Base-by-base conservation (phyloP, 495 filamentous ascomycete species). In the Penicillium tannophilum region DNA sequence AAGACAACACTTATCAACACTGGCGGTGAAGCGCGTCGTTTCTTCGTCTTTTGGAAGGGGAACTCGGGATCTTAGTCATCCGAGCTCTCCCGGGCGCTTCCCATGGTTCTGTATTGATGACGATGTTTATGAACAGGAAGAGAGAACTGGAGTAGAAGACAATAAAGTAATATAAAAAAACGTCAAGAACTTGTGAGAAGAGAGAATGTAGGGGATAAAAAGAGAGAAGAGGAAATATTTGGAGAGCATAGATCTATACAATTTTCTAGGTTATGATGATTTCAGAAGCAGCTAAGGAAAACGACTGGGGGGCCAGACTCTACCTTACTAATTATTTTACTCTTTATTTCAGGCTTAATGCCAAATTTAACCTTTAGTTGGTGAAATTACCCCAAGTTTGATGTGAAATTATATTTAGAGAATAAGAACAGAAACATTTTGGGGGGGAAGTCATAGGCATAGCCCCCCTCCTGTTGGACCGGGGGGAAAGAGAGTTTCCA, bases 21-120 rank as follows among this genome's bases (percentile, higher is more conserved):
- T 70, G 67, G 71, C 71, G 71, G 71, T 74, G 71, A 69, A 65
- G 59, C 55, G 64, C 56, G 64, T 63, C 56, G 64, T 63, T 43
- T 61, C 45, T 48, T 64, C 48, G 52, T 52, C 49, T 54, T 59
- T 48, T 43, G 52, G 35, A 55, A 39, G 46, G 49, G 49, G 31
- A 50, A 52, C 49, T 67, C 58, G 63, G 39, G 53, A 28, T 55
- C 46, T 63, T 61, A 61, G 62, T 64, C 62, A 64, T 45, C 62
- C 28, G 24, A 52, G 53, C 57, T 57, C 20, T 45, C 59, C 46
- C 35, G 17, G 39, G 41, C 19, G 52, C 20, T 54, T 54, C 23
- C 33, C 35, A 36, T 26, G 39, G 39, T 54, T 54, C 50, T 23
- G 19, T 24, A 28, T 28, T 28, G 28, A 45, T 17, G 17, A 45